Conservation (phyloP, 2,329 filamentous ascomycete species). For the Fusarium burgessii region DNA sequence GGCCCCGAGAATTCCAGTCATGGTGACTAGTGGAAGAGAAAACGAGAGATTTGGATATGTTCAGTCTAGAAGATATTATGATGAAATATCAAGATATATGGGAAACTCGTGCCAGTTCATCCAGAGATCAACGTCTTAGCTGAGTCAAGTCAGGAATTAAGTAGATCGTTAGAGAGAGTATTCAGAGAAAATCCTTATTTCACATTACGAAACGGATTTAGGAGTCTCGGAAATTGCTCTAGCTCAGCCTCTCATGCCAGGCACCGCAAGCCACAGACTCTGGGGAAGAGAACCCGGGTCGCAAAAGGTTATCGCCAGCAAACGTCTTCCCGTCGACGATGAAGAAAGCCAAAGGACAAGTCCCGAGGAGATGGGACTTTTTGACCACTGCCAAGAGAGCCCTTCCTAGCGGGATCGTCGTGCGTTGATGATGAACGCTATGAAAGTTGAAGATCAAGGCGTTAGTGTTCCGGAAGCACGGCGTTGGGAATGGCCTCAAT, state of each 20-base stretch:
- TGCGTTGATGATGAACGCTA: constrained; percentile 1
- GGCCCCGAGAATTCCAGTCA: constrained; percentile 22
- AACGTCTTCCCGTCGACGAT: constrained; percentile 2
- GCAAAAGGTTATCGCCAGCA: constrained; percentile 16
- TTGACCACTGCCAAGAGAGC: neutral
- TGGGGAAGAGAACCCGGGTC: constrained; percentile 2
- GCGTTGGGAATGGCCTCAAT: constrained; percentile 1
- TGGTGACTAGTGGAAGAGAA: neutral
- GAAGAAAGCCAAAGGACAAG: neutral
- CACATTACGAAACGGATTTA: neutral
- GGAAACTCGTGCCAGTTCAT: neutral
- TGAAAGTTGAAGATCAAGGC: constrained; percentile 5
- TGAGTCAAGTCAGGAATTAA: neutral
- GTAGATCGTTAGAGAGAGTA: neutral
- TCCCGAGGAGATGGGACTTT: neutral
- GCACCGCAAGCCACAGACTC: neutral
- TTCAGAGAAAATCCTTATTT: too few relatives aligned
- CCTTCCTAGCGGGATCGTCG: neutral
- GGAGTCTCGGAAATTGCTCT: neutral
- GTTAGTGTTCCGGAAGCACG: constrained; percentile 11
- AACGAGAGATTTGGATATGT: neutral
- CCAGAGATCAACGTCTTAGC: neutral
- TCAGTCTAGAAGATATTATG: neutral
- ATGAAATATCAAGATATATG: neutral
- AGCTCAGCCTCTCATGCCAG: constrained; percentile 16